These are phyloP conservation scores for Acrocalymma vagum DNA, from an alignment of 2,329 filamentous ascomycete genomes.

Conservation along the genomic window DNA sequence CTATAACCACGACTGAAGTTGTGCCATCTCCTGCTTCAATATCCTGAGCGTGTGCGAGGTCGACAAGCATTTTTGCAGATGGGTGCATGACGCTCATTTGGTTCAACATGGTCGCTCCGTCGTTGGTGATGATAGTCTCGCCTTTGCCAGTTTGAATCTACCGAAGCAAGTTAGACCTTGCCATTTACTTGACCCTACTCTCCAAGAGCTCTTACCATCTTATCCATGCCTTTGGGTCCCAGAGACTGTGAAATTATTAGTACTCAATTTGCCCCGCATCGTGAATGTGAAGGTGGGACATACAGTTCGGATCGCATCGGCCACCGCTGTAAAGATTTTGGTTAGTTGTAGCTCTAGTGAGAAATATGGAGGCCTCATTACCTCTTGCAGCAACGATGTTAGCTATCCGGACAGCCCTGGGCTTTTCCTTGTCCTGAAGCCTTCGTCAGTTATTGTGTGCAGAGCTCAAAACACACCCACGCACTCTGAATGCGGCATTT, in stretches of 20 bases:
- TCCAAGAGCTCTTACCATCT: slow-evolving; percentile 71
- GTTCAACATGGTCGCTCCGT: slow-evolving; percentile 98
- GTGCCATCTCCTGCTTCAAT: slow-evolving; percentile 98
- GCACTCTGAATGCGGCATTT: slow-evolving; percentile 74
- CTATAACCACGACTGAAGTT: slow-evolving; percentile 97
- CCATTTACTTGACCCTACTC: too few relatives aligned
- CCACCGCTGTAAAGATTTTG: slow-evolving; percentile 73
- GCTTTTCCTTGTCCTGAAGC: slow-evolving; percentile 89
- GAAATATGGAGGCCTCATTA: slow-evolving; percentile 54
- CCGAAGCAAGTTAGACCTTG: slow-evolving; percentile 22
- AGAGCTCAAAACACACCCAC: slow-evolving; percentile 13
- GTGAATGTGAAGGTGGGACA: slow-evolving; percentile 31
- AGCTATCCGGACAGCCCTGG: slow-evolving; percentile 91
- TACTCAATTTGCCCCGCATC: slow-evolving; percentile 29
- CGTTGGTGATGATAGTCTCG: slow-evolving; percentile 98
- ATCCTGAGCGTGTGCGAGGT: slow-evolving; percentile 95
- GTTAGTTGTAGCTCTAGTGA: slow-evolving; percentile 27
- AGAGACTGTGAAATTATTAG: slow-evolving; percentile 67
- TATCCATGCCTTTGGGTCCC: slow-evolving; percentile 97
- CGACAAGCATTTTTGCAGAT: slow-evolving; percentile 99
- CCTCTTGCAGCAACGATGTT: slow-evolving; percentile 98
- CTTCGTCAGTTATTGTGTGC: slow-evolving; percentile 51
- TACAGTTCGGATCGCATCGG: slow-evolving; percentile 93
- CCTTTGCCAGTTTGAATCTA: slow-evolving; percentile 93
- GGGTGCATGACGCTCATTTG: slow-evolving; percentile 99